These are phyloP conservation scores for Aspergillus clavatus DNA, from an alignment of 2,329 filamentous ascomycete genomes.

Conservation along the genomic window DNA sequence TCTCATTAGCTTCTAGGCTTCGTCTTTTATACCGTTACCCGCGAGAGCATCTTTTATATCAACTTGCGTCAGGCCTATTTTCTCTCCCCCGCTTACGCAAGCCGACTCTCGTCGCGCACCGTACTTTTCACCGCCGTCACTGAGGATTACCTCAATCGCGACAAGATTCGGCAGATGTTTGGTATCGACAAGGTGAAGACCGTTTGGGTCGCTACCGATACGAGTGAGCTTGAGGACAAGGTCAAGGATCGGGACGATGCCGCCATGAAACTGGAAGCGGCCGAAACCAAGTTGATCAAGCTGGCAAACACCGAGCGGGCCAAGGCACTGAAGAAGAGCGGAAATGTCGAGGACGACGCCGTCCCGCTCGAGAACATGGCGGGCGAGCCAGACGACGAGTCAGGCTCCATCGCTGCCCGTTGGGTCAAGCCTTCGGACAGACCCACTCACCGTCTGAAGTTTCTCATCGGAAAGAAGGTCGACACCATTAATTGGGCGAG, in stretches of 20 bases:
- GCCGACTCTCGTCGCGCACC: constrained; percentile 82
- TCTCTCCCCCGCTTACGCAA: constrained; percentile 75
- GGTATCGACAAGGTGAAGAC: constrained; percentile 70
- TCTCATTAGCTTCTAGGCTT: constrained; percentile 50
- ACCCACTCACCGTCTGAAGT: constrained; percentile 69
- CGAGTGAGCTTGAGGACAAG: constrained; percentile 69
- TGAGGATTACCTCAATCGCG: constrained; percentile 68
- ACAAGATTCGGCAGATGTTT: constrained; percentile 74
- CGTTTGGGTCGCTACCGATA: constrained; percentile 78
- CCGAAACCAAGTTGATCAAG: constrained; percentile 81
- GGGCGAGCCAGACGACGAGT: constrained; percentile 58
- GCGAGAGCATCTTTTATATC: constrained; percentile 87
- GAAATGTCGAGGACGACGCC: constrained; percentile 35
- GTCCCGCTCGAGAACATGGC: constrained; percentile 38
- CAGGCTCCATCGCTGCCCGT: constrained; percentile 65
- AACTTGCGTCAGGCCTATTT: constrained; percentile 90
- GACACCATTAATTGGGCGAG: constrained; percentile 93
- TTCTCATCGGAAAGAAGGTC: constrained; percentile 76
- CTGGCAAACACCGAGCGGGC: constrained; percentile 67
- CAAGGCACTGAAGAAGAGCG: constrained; percentile 60
- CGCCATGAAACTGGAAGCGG: constrained; percentile 76
- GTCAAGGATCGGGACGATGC: constrained; percentile 77
- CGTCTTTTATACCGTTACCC: constrained; percentile 79
- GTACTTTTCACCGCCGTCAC: constrained; percentile 87
- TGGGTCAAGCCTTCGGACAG: constrained; percentile 71